These are phyloP conservation scores for Pyrrhoderma noxium DNA, from an alignment of 1,284 basidiomycete genomes.

Conservation along the genomic window DNA sequence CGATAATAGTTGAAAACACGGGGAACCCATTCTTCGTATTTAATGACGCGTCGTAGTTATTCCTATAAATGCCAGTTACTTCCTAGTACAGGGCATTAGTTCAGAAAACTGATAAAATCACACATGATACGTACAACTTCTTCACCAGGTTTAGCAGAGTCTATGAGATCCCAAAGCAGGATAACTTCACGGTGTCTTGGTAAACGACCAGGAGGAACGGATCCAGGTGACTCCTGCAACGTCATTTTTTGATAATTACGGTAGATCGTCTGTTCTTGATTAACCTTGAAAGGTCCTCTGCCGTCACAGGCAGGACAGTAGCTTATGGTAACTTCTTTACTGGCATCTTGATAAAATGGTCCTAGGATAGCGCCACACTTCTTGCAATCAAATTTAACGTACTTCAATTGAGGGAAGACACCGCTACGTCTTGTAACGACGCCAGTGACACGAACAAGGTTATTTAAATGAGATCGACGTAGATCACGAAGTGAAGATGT, in stretches of 20 bases:
- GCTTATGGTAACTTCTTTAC: slow-evolving; percentile 89
- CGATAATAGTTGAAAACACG: slow-evolving; percentile 96
- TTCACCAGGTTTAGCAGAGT: slow-evolving; percentile 96
- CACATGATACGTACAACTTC: slow-evolving; percentile 68
- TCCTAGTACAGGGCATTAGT: slow-evolving; percentile 44
- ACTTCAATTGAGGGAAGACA: slow-evolving; percentile 98
- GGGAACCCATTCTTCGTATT: slow-evolving; percentile 99
- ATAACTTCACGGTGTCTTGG: slow-evolving; percentile 96
- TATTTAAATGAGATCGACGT: slow-evolving; percentile 88
- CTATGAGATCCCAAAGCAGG: slow-evolving; percentile 96
- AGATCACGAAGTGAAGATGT: slow-evolving; percentile 89
- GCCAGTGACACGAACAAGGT: slow-evolving; percentile 90
- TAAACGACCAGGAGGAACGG: slow-evolving; percentile 93
- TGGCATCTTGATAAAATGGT: slow-evolving; percentile 97
- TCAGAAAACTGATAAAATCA: slow-evolving; percentile 17
- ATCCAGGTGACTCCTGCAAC: slow-evolving; percentile 96
- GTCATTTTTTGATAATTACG: slow-evolving; percentile 99
- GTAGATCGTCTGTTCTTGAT: slow-evolving; percentile 97
- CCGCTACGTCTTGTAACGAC: slow-evolving; percentile 97
- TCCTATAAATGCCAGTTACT: slow-evolving; percentile 95
- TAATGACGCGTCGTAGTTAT: slow-evolving; percentile 97
- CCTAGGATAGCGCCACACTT: slow-evolving; percentile 91
- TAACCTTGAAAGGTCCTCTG: slow-evolving; percentile 93
- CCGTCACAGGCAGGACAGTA: slow-evolving; percentile 93
- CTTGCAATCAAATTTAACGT: slow-evolving; percentile 97